These are phyloP conservation scores for Daldinia grandis DNA, from an alignment of 495 filamentous ascomycete genomes.

Conservation along the genomic window DNA sequence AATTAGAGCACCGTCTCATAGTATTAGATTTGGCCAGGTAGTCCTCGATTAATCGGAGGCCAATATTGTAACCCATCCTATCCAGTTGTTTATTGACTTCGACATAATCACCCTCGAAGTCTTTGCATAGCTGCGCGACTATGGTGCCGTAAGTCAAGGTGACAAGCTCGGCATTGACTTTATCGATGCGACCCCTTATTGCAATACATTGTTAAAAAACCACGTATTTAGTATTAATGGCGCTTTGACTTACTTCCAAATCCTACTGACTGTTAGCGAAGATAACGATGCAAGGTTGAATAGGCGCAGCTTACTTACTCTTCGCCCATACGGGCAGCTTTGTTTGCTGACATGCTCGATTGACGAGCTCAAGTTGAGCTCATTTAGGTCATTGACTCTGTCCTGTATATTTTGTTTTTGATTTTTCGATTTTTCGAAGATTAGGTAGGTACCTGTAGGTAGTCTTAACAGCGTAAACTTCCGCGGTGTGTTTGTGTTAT, in stretches of 20 bases:
- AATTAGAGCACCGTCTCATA: constrained; percentile 84
- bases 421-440: background rate
- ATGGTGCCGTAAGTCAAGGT: constrained; percentile 98
- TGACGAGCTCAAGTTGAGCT: constrained; percentile 33
- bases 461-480: background rate
- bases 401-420: too few relatives aligned
- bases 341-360: constrained; percentile 77
- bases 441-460: too few relatives aligned
- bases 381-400: constrained; percentile 38
- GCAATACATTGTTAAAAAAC: constrained; percentile 24
- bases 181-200: constrained; percentile 69
- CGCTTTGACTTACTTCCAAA: constrained; percentile 87
- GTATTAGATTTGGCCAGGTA: constrained; percentile 94
- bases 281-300: background rate
- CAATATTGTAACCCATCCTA: constrained; percentile 99
- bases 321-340: constrained; percentile 93
- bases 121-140: constrained; percentile 93
- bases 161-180: constrained; percentile 90
- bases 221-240: background rate
- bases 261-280: constrained; percentile 63
- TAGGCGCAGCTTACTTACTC: constrained; percentile 71
- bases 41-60: constrained; percentile 94
- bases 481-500: background rate
- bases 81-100: constrained; percentile 97
- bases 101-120: constrained; percentile 90